Conservation (phyloP, 257 asterid genomes). For the Scutellaria minor region DNA sequence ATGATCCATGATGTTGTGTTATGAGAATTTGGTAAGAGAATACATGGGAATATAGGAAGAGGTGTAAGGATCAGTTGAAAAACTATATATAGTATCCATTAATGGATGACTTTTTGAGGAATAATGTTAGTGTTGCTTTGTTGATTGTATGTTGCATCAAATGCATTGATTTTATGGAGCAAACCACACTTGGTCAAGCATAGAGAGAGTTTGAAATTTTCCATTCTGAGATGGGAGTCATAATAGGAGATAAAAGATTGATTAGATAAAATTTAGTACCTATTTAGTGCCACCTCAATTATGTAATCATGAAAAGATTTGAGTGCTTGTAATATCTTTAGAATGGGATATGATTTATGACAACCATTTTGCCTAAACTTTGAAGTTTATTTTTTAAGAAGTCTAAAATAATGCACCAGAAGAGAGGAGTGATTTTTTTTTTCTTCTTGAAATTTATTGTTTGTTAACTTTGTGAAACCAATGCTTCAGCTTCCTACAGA, state of each 20-base stretch:
- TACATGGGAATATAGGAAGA: background rate
- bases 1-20: background rate
- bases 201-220: background rate
- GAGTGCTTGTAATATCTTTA: background rate
- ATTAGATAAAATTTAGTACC: background rate
- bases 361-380: background rate
- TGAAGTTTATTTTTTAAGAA: slow-evolving; percentile 10
- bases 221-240: background rate
- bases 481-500: background rate
- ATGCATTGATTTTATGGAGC: background rate
- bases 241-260: background rate
- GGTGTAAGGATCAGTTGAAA: background rate
- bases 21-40: background rate
- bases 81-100: background rate
- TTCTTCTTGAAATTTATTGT: slow-evolving; percentile 9
- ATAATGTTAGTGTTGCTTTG: background rate
- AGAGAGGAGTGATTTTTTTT: background rate
- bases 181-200: background rate
- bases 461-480: background rate
- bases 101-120: slow-evolving; percentile 14
- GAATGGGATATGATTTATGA: background rate
- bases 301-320: background rate
- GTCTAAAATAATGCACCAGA: background rate
- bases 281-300: background rate
- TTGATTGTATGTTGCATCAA: background rate